Evolutionary conservation across 768 basidiomycete genomes (phyloP).

Genomic region (Calocybe gangraenosa): DNA sequence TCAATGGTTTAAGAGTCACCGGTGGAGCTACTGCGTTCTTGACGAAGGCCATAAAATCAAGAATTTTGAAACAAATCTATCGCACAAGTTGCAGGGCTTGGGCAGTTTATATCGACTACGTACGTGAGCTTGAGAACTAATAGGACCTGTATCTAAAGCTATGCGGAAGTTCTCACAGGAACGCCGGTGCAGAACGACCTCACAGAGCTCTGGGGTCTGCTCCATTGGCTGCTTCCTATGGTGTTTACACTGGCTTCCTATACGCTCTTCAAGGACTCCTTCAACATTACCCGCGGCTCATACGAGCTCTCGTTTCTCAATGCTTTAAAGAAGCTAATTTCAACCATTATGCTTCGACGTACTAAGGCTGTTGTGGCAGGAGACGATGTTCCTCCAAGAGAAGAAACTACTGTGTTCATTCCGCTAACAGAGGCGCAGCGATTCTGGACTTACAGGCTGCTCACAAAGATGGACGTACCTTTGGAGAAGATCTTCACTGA

Average conservation of each 20-base stretch:
- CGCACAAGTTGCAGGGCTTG: conserved; percentile 51
- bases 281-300: conserved; percentile 47
- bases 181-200: conserved; percentile 72
- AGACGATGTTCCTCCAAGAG: conserved; percentile 49
- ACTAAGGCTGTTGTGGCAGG: conserved; percentile 47
- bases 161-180: conserved; percentile 55
- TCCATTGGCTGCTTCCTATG: conserved; percentile 52
- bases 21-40: conserved; percentile 56
- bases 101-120: conserved; percentile 55
- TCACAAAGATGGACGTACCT: conserved; percentile 47
- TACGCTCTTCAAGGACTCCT: conserved; percentile 45
- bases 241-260: conserved; percentile 48
- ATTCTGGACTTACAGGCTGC: conserved; percentile 57
- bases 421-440: conserved; percentile 57
- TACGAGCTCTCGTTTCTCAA: conserved; percentile 48
- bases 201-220: conserved; percentile 50
- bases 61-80: conserved; percentile 53
- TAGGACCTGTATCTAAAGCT: not conserved
- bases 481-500: conserved; percentile 43
- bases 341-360: conserved; percentile 53
- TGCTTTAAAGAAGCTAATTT: conserved; percentile 44
- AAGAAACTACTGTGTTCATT: conserved; percentile 53
- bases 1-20: conserved; percentile 54
- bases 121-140: conserved; percentile 15
- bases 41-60: conserved; percentile 75